Base-by-base conservation (phyloP, 139 green algal genomes). In the Eudorina sp. region DNA sequence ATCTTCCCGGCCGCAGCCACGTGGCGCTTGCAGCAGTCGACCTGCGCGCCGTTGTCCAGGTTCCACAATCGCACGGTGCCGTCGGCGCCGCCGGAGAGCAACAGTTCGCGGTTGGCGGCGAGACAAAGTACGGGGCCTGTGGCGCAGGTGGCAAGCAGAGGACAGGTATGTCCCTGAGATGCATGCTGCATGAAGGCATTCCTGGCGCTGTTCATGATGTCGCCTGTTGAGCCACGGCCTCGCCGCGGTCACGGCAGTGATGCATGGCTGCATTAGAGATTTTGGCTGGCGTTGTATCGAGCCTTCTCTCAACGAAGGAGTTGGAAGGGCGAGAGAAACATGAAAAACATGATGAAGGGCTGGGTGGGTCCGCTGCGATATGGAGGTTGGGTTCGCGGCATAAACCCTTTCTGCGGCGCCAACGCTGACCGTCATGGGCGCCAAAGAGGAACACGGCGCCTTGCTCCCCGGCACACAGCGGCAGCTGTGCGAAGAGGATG, bases 401-500 rank as follows among this genome's bases (percentile, higher is more conserved):
- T n/a, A n/a, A 51, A n/a, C 18, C 41, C 34, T 79, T 18, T 34
- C 8, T 58, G 72, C 18, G 21, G 40, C 40, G 41, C 9, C 6
- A 29, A 4, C 14, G n/a, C 72, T 64, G 27, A 91, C 87, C 79
- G 38, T 81, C 62, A 34, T 91, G 87, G 19, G 68, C 3, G 11
- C 87, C 87, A 69, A 91, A 91, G 1, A 88, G 70, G 70, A 84
- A 91, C 8, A 81, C 87, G 11, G 69, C 31, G 1, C 79, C 77
- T 13, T 16, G 48, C 78, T 91, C 87, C 31, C 87, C 87, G 43
- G 76, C 79, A 13, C 40, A 55, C 36, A 51, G 36, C 34, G 87
- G 87, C 79, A 91, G 70, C 79, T 88, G 87, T 23, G 75, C 87
- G 29, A 85, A 91, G 6, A 91, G 80, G 38, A 91, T 74, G 25